phyloP scores from a whole-genome alignment of 2,329 filamentous ascomycete genomes.

The Myriosclerotinia curreyana region DNA sequence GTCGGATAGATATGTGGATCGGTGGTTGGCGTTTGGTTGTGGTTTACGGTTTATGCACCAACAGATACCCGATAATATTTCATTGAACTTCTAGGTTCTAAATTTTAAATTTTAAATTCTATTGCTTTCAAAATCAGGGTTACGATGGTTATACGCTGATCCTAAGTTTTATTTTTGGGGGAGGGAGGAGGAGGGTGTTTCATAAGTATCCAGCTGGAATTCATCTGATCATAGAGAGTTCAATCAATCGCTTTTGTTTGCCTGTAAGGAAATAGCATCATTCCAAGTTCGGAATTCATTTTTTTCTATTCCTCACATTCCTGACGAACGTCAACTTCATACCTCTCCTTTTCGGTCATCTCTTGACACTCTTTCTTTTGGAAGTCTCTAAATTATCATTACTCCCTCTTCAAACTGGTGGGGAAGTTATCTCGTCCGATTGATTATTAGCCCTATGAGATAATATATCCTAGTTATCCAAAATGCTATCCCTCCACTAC shows the following conservation, averaged over 20 bases:
- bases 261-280: not conserved
- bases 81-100: constrained; percentile 11
- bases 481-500: constrained; percentile 6
- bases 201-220: not conserved
- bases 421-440: no score
- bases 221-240: no score
- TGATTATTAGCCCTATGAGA: no score
- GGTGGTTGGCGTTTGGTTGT: constrained; percentile 17
- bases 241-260: no score
- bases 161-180: no score
- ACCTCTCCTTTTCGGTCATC: no score
- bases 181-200: not conserved
- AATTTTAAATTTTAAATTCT: not conserved
- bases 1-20: constrained; percentile 3
- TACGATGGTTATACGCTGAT: not conserved
- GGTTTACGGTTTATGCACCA: constrained; percentile 19
- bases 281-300: constrained; percentile 1
- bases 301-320: not conserved
- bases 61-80: constrained; percentile 18
- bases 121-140: not conserved
- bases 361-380: no score
- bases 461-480: no score
- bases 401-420: no score
- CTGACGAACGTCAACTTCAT: not conserved
- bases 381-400: no score